Percentiles rank a stretch among this genome's conserved stretches.
phyloP scores from a whole-genome alignment of 495 filamentous ascomycete species.

The Daldinia concentrica region DNA sequence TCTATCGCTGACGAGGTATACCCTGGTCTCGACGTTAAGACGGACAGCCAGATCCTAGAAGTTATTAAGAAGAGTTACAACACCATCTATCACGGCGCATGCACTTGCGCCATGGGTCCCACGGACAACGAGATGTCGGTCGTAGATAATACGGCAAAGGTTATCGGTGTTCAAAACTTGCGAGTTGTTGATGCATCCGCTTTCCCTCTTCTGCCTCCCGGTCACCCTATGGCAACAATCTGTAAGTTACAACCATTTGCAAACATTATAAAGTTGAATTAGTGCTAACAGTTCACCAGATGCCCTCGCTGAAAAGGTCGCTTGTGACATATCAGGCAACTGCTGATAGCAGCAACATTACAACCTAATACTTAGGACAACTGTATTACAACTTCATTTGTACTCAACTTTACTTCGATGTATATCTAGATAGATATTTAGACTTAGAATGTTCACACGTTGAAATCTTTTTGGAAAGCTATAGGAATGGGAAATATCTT shows the following conservation, averaged over 20 bases:
- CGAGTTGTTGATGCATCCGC: constrained; percentile 68
- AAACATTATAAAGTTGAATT: not conserved
- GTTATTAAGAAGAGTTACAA: constrained; percentile 51
- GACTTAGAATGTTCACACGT: not conserved
- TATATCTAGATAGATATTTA: not conserved
- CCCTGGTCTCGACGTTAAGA: constrained; percentile 51
- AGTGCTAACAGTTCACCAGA: constrained; percentile 25
- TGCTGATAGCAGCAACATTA: constrained; percentile 14
- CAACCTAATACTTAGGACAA: not conserved
- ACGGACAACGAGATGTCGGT: constrained; percentile 54
- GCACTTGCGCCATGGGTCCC: constrained; percentile 68
- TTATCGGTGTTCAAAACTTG: constrained; percentile 61
- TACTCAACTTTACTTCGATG: not conserved
- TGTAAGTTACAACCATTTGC: constrained; percentile 40
- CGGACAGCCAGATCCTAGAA: constrained; percentile 54
- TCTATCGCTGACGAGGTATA: constrained; percentile 43
- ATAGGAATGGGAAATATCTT: no score
- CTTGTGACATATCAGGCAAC: constrained; percentile 40
- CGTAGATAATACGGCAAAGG: constrained; percentile 60
- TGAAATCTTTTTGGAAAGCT: not conserved
- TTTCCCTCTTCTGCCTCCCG: constrained; percentile 66
- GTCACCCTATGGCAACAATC: constrained; percentile 61
- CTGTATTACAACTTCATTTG: not conserved
- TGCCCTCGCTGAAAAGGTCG: constrained; percentile 55
- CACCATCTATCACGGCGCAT: constrained; percentile 61